Evolutionary conservation across 441 rosid genomes (phyloP), one percentile per base, ranked within the genome.

Genomic region (Biscutella auriculata): DNA sequence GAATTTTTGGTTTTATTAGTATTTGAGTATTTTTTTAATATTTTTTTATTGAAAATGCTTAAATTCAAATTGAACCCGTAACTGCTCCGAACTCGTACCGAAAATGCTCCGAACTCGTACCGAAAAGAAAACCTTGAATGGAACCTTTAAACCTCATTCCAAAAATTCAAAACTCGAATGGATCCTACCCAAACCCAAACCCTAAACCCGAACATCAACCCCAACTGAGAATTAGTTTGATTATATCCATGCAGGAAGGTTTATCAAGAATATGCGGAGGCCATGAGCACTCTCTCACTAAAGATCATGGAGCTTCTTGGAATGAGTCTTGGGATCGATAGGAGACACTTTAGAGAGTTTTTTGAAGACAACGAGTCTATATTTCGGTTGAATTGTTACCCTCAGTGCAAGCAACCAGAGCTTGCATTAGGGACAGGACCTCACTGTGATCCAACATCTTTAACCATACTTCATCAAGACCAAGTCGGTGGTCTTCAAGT

Each of bases 401-500:
- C 85, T 0, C 62, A 69, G 4, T 82, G 88, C 67, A 81, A 74
- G 43, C 68, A 66, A 50, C 85, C 88, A 1, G 66, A 77, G 23
- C 76, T 74, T 58, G 64, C 79, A 9, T 62, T 82, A 8, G 85
- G 88, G 49, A 79, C 81, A 4, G 84, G 87, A 58, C 82, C 84
- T 56, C 84, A 82, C 62, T 72, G 82, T n/a, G 85, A 82, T 39
- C 88, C 88, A 7, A 68, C 80, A 3, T 67, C 88, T 39, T 61
- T 82, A 36, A 79, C 85, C 8, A 82, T 79, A 62, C 88, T 82
- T 48, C 83, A 76, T 66, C 88, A 79, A 57, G 79, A 74, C 61
- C 71, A 74, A 62, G 85, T 82, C 2, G 70, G 69, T 13, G 88
- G 88, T 27, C 83, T 82, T 63, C 78, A 82, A 46, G 88, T 82